These are phyloP conservation scores for Hibiscus syriacus DNA, from an alignment of 345 rosid genomes.

Conservation along the genomic window DNA sequence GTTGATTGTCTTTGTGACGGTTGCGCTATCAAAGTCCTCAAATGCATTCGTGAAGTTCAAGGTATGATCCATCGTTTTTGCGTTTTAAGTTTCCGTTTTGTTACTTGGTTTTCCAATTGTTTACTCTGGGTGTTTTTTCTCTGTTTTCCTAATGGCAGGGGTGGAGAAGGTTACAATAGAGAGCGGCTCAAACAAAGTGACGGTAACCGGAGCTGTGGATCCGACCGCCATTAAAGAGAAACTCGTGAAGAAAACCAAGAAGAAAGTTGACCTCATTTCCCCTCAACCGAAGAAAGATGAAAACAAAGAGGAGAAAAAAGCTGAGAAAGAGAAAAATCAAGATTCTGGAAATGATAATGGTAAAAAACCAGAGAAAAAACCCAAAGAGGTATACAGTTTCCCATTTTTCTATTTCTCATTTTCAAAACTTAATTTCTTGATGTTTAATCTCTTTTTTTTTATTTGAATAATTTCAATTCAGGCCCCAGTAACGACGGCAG, in stretches of 20 bases:
- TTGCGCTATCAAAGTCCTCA: conserved; percentile 49
- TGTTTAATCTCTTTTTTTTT: too few relatives aligned
- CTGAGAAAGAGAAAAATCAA: conserved; percentile 19
- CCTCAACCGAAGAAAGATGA: conserved; percentile 64
- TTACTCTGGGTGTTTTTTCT: conserved; percentile 7
- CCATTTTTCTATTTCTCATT: too few relatives aligned
- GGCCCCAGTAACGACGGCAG: conserved; percentile 58
- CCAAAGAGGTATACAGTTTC: conserved; percentile 37
- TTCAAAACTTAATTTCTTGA: neutral
- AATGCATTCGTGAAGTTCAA: conserved; percentile 31
- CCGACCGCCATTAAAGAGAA: conserved; percentile 41
- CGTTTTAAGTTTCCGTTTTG: neutral
- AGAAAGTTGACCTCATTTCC: conserved; percentile 64
- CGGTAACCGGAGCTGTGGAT: conserved; percentile 60
- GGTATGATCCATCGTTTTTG: conserved; percentile 28
- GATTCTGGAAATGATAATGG: conserved; percentile 14
- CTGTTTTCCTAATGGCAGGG: conserved; percentile 10
- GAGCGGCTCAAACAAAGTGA: conserved; percentile 40
- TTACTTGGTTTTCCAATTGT: neutral
- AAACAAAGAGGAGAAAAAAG: conserved; percentile 16
- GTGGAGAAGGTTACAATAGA: conserved; percentile 51
- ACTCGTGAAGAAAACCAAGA: conserved; percentile 41
- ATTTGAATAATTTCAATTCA: conserved; percentile 13
- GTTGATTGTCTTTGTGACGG: conserved; percentile 83
- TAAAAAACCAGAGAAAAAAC: conserved; percentile 27